Evolutionary conservation across 495 filamentous ascomycete species (phyloP).

Genomic region (Penicillium angulare): DNA sequence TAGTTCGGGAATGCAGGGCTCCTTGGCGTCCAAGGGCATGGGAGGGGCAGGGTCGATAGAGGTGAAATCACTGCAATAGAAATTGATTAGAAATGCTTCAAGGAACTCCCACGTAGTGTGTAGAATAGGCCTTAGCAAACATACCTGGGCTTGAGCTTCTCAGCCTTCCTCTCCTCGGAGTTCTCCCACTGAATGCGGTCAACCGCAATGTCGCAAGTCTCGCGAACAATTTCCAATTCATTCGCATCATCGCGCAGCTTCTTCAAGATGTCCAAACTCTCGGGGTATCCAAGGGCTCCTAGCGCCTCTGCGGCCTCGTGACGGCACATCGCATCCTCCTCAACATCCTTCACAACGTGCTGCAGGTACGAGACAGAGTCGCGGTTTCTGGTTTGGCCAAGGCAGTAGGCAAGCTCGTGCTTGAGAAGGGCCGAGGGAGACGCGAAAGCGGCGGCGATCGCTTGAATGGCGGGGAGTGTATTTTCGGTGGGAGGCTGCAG

Average conservation of each 20-base stretch:
- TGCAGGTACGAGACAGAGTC: slow-evolving; percentile 73
- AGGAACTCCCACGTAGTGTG: neutral
- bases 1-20: slow-evolving; percentile 68
- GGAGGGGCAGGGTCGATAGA: slow-evolving; percentile 96
- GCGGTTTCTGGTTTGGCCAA: slow-evolving; percentile 80
- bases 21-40: slow-evolving; percentile 57
- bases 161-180: slow-evolving; percentile 63
- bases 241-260: slow-evolving; percentile 65
- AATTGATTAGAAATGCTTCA: slow-evolving; percentile 5
- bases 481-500: slow-evolving; percentile 59
- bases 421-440: slow-evolving; percentile 86
- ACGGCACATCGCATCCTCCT: slow-evolving; percentile 90
- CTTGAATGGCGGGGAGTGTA: slow-evolving; percentile 75
- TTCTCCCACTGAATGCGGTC: slow-evolving; percentile 93
- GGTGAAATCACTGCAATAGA: slow-evolving; percentile 73
- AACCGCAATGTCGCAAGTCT: slow-evolving; percentile 97
- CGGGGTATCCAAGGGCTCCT: slow-evolving; percentile 75
- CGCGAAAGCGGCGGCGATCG: slow-evolving; percentile 83
- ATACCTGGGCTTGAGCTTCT: slow-evolving; percentile 78
- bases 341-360: slow-evolving; percentile 69
- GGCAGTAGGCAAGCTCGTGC: slow-evolving; percentile 95
- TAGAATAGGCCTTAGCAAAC: slow-evolving; percentile 1
- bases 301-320: slow-evolving; percentile 97
- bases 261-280: slow-evolving; percentile 69
- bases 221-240: slow-evolving; percentile 76